Percentiles rank a stretch among this genome's conserved stretches.
Evolutionary conservation across 2,329 filamentous ascomycete genomes (phyloP).

Genomic region (Fusarium goolgardi): DNA sequence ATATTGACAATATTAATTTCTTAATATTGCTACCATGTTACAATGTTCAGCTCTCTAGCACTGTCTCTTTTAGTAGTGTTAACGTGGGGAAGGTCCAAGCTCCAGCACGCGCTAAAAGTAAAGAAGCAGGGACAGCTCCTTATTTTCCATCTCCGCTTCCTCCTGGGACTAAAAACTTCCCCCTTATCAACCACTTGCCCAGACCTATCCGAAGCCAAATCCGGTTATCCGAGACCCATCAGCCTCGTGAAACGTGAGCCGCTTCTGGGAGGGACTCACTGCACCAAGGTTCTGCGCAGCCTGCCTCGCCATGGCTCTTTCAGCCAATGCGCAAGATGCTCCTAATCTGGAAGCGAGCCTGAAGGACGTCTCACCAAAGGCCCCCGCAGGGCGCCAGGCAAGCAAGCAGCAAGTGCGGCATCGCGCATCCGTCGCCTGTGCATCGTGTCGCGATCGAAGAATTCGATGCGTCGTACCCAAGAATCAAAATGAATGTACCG

Average conservation of each 20-base stretch:
- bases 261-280: slow-evolving; percentile 3
- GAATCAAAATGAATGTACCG: slow-evolving; percentile 62
- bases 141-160: slow-evolving; percentile 32
- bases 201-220: background rate
- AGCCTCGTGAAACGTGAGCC: background rate
- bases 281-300: background rate
- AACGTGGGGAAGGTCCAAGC: slow-evolving; percentile 40
- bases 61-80: background rate
- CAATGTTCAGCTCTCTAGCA: background rate
- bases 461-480: slow-evolving; percentile 65
- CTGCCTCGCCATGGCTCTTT: slow-evolving; percentile 33
- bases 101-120: slow-evolving; percentile 11
- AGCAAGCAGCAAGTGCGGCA: slow-evolving; percentile 56
- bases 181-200: slow-evolving; percentile 16
- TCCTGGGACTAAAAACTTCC: slow-evolving; percentile 26
- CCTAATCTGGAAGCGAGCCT: slow-evolving; percentile 45
- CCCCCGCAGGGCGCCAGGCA: slow-evolving; percentile 40
- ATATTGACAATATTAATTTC: background rate
- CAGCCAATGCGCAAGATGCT: slow-evolving; percentile 32
- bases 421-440: slow-evolving; percentile 66
- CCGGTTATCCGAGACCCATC: background rate
- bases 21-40: too few species aligned
- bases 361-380: slow-evolving; percentile 52
- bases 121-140: slow-evolving; percentile 5
- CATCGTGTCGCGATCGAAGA: slow-evolving; percentile 61